Evolutionary conservation across 2,329 filamentous ascomycete species (phyloP).

Genomic region (Colletotrichum somersetense): DNA sequence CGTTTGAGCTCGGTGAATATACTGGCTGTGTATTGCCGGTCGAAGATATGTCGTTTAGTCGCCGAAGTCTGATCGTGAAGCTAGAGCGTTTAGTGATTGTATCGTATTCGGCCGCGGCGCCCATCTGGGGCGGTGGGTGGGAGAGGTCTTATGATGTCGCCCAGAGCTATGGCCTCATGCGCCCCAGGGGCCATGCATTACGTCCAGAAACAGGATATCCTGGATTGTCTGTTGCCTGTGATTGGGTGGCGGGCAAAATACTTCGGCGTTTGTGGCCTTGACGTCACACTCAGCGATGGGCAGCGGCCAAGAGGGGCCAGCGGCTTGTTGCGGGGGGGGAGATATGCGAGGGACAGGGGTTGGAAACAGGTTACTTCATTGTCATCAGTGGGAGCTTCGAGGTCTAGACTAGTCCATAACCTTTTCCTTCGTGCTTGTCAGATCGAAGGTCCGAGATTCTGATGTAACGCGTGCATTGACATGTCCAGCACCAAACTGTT

Average conservation of each 20-base stretch:
- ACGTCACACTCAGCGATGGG: constrained; percentile 35
- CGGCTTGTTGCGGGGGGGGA: constrained; percentile 36
- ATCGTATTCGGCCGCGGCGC: not conserved
- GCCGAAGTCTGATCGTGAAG: not conserved
- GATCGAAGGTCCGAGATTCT: constrained; percentile 25
- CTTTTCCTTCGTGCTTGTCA: not conserved
- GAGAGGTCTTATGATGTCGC: constrained; percentile 34
- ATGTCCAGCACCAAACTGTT: constrained; percentile 13
- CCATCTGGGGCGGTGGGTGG: not conserved
- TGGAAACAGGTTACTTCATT: constrained; percentile 37
- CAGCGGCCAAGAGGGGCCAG: constrained; percentile 21
- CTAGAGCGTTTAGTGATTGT: no score
- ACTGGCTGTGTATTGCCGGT: not conserved
- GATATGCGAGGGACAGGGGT: constrained; percentile 27
- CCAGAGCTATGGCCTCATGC: constrained; percentile 33
- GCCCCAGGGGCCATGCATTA: constrained; percentile 3
- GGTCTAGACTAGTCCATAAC: constrained; percentile 32
- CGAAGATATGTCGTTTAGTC: not conserved
- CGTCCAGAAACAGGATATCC: constrained; percentile 39
- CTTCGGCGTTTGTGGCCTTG: constrained; percentile 24
- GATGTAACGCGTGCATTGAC: constrained; percentile 40
- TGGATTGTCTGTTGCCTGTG: constrained; percentile 5
- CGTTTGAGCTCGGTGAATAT: not conserved
- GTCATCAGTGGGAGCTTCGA: not conserved
- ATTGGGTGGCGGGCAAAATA: constrained; percentile 25